Base-by-base conservation (phyloP, 768 basidiomycete genomes). In the Solioccasus polychromus region DNA sequence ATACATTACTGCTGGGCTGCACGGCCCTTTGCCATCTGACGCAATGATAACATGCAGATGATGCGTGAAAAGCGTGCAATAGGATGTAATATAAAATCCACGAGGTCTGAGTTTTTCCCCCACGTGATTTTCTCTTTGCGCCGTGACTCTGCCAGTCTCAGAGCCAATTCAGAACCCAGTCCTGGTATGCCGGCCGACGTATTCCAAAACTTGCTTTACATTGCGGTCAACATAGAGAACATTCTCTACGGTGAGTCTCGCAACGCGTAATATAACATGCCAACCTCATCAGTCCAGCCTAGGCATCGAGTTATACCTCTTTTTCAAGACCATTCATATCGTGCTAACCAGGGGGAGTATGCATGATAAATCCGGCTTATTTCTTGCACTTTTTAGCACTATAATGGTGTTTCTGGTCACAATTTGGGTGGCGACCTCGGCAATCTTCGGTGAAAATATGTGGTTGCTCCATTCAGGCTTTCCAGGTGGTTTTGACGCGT, bases 401-500 rank as follows among this genome's bases (percentile, higher is more conserved):
- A 20, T 45, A 12, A 54, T 66, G 49, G 20, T 68, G 3, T 41
- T 67, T 20, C 54, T 57, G 18, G 51, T 58, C 58, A 66, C 70
- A 0, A 39, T 69, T 17, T 68, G 62, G 47, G 45, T 67, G 15
- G 52, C 50, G 14, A 43, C 49, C 2, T 14, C 39, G 2, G 37
- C 38, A 3, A 17, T 64, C 3, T 62, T 68, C 24, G 56, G 62
- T 3, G 51, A 67, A 45, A 42, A 62, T 17, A 63, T 69, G 55
- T 74, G 73, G 73, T 51, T 74, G 14, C 34, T 61, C 1, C 42
- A 70, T 14, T 24, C 51, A 0, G 25, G 57, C 17, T 68, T 59
- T 34, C 67, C 69, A 11, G 70, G 70, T 0, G 72, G 72, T 3
- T 58, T 61, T 14, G 45, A 51, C 3, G 62, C 51, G 3, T 75